Evolutionary conservation across 768 basidiomycete species (phyloP).

Genomic region (Galerina sulciceps): DNA sequence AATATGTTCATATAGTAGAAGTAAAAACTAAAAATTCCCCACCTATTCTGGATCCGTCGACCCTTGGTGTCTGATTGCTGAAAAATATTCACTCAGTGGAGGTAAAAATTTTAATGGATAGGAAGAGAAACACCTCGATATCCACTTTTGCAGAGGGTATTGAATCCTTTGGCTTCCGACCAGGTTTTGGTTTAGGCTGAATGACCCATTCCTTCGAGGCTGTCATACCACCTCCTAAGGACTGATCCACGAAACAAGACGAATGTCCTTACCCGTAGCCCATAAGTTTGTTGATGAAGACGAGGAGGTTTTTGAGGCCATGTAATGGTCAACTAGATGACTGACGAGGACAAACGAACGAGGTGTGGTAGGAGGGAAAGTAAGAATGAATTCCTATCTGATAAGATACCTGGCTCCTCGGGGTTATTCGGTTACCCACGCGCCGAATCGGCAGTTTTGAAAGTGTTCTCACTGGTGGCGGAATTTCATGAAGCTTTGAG

Average conservation of each 20-base stretch:
- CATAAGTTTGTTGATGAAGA: slow-evolving; percentile 66
- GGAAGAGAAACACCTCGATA: slow-evolving; percentile 49
- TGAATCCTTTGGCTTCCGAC: slow-evolving; percentile 80
- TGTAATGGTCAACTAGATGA: slow-evolving; percentile 3
- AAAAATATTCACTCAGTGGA: slow-evolving; percentile 5
- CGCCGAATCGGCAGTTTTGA: slow-evolving; percentile 13
- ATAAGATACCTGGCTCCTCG: slow-evolving; percentile 47
- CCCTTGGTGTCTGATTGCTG: slow-evolving; percentile 56
- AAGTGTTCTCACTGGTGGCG: no score
- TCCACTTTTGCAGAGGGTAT: slow-evolving; percentile 41
- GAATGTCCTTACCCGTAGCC: slow-evolving; percentile 64
- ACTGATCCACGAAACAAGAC: background rate
- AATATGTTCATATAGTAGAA: background rate
- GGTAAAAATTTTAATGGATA: background rate
- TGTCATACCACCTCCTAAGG: slow-evolving; percentile 28
- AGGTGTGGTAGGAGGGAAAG: slow-evolving; percentile 15
- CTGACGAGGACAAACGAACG: slow-evolving; percentile 16
- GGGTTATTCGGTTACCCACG: slow-evolving; percentile 28
- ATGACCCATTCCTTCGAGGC: slow-evolving; percentile 93
- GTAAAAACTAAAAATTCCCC: slow-evolving; percentile 8
- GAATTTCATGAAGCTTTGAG: no score
- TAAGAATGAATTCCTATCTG: slow-evolving; percentile 43
- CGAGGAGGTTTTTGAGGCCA: slow-evolving; percentile 14
- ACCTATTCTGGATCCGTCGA: slow-evolving; percentile 81
- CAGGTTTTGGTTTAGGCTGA: slow-evolving; percentile 84